Evolutionary conservation across 75 land plant genomes (phyloP).

Genomic region (Pseudotsuga menziesii): DNA sequence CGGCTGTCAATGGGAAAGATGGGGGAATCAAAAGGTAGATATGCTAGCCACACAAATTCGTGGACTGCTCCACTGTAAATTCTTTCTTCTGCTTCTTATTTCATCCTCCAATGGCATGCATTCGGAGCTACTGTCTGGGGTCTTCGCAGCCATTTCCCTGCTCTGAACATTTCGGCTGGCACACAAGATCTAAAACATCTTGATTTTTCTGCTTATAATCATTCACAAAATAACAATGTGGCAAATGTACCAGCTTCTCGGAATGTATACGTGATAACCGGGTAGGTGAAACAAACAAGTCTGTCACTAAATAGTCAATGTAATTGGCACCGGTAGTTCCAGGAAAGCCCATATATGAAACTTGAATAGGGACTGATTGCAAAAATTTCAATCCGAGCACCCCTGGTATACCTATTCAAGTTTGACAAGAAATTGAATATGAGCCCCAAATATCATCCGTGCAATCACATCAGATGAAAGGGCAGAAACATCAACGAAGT

Average conservation of each 20-base stretch:
- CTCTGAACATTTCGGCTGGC: slow-evolving; percentile 39
- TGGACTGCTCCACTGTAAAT: no score
- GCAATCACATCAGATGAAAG: slow-evolving; percentile 48
- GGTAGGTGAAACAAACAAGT: slow-evolving; percentile 47
- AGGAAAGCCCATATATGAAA: slow-evolving; percentile 59
- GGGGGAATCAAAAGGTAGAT: no score
- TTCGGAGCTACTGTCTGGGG: no score
- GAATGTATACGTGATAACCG: slow-evolving; percentile 46
- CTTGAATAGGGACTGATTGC: slow-evolving; percentile 54
- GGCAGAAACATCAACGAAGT: slow-evolving; percentile 40
- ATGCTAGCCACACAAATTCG: no score
- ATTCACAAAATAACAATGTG: slow-evolving; percentile 60
- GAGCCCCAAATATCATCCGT: slow-evolving; percentile 33
- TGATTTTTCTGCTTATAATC: slow-evolving; percentile 54
- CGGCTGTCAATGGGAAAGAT: no score
- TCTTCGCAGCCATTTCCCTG: no score
- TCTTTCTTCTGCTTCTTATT: no score
- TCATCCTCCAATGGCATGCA: no score
- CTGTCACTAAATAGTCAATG: slow-evolving; percentile 47
- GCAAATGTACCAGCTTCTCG: slow-evolving; percentile 46
- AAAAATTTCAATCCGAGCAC: slow-evolving; percentile 51
- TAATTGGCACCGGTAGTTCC: slow-evolving; percentile 56
- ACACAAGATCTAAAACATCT: slow-evolving; percentile 28
- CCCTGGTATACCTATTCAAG: slow-evolving; percentile 56
- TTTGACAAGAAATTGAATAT: slow-evolving; percentile 45